Conservation (phyloP, 257 asterid genomes). For the Nemophila menziesii region DNA sequence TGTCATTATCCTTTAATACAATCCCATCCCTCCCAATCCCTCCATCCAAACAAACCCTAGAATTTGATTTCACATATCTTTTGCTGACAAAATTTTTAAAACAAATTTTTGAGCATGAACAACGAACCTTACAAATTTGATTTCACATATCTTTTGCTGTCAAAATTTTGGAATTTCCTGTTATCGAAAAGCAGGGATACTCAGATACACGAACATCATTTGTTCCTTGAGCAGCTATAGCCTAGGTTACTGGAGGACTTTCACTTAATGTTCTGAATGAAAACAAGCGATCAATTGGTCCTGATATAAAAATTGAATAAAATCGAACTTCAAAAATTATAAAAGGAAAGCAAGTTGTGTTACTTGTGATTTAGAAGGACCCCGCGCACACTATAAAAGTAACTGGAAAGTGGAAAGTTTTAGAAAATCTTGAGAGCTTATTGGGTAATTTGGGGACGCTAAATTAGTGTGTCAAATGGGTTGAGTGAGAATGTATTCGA, state of each 20-base stretch:
- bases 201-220: slow-evolving; percentile 54
- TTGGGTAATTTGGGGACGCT: no score
- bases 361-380: slow-evolving; percentile 91
- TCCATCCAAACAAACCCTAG: no score
- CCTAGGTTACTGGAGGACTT: slow-evolving; percentile 67
- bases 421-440: no score
- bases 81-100: no score
- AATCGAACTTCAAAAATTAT: not conserved
- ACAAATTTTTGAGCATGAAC: no score
- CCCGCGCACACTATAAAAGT: slow-evolving; percentile 54
- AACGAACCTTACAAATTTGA: slow-evolving; percentile 75
- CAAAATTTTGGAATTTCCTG: slow-evolving; percentile 63
- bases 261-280: slow-evolving; percentile 61
- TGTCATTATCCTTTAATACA: no score
- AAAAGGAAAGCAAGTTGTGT: not conserved
- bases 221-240: slow-evolving; percentile 80
- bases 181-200: slow-evolving; percentile 75
- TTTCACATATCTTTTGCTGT: slow-evolving; percentile 93
- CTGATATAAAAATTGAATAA: no score
- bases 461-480: no score
- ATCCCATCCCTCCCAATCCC: no score
- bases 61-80: no score
- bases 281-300: not conserved
- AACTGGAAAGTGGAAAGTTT: no score
- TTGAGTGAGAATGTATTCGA: no score